Evolutionary conservation across 805 yeast genomes (phyloP), one percentile per base, ranked within the genome.

Genomic region (Isabelozyma pseudorhagii): DNA sequence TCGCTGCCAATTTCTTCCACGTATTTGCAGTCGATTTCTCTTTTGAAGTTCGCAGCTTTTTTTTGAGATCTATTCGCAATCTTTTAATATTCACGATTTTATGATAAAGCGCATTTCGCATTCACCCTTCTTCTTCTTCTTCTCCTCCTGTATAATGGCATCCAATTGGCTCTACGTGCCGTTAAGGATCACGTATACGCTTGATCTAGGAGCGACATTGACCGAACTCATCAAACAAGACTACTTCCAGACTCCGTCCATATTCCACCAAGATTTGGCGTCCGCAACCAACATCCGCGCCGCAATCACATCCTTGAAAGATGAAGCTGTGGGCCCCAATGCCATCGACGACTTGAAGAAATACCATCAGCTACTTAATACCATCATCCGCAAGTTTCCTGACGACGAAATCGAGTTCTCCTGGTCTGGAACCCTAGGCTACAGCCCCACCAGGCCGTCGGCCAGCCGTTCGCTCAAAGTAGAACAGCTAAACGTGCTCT

Each of bases 401-500:
- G 72, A 73, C 28, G 85, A 85, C 53, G 71, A 77, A 15, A 67
- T 81, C 8, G 78, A 74, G 38, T 85, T 89, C 55, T 74, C 81
- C 0, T 93, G 97, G 98, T 80, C 71, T 59, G 84, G 85, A 18
- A 80, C 89, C 0, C 66, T 88, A 4, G 85, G 88, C 0, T 78
- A 79, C 46, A 70, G 83, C 15, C 73, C 78, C 2, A 66, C 75
- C 7, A 79, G 81, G 0, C 80, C 82, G 1, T 68, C 75, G 14
- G 71, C 66, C 44, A 59, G 71, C 38, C 63, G 67, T 27, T 81
- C 90, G 0, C 61, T 88, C 4, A 54, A 62, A 21, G 83, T 79
- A 58, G 97, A 92, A 62, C 74, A 72, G 53, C 60, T 78, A 41
- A 87, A 87, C 59, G 62, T 88, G 0, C 58, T 84, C 5, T 91